These are phyloP conservation scores for Saraca asoca DNA, from an alignment of 331 rosid genomes.

Conservation along the genomic window DNA sequence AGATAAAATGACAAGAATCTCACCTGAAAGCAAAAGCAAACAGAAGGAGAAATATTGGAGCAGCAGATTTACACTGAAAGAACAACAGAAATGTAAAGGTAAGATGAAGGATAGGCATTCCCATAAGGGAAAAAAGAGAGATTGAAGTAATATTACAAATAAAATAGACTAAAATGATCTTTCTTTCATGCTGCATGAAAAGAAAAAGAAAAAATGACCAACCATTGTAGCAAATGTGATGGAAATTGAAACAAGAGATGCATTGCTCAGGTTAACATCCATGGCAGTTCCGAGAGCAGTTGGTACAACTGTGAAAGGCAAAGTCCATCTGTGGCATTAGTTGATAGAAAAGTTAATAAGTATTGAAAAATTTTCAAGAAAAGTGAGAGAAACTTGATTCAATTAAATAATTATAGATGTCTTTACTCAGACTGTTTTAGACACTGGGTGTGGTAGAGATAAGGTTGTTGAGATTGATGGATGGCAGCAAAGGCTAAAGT, in stretches of 20 bases:
- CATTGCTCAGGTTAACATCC: conserved; percentile 96
- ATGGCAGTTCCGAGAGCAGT: conserved; percentile 95
- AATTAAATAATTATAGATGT: too few species aligned
- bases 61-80: conserved; percentile 95
- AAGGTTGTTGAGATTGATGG: background rate
- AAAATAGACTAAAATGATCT: conserved; percentile 19
- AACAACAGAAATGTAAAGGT: conserved; percentile 29
- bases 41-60: conserved; percentile 95
- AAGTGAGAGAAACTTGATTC: too few species aligned
- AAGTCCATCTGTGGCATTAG: conserved; percentile 99
- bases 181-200: conserved; percentile 23
- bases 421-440: too few species aligned
- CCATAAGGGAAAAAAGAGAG: conserved; percentile 4
- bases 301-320: conserved; percentile 99
- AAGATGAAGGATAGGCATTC: conserved; percentile 22
- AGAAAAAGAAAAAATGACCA: conserved; percentile 43
- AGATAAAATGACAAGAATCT: conserved; percentile 37
- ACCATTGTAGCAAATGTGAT: conserved; percentile 99
- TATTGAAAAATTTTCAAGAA: conserved; percentile 31
- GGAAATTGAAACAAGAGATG: conserved; percentile 91
- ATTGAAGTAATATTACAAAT: conserved; percentile 15
- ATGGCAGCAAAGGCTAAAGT: background rate
- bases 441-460: background rate
- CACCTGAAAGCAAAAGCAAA: conserved; percentile 97
- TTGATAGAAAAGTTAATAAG: conserved; percentile 85